A percentile compares a stretch with the other conserved stretches of the same genome.
Conservation (phyloP, 2,329 filamentous ascomycete species). For the Apiospora aurea region DNA sequence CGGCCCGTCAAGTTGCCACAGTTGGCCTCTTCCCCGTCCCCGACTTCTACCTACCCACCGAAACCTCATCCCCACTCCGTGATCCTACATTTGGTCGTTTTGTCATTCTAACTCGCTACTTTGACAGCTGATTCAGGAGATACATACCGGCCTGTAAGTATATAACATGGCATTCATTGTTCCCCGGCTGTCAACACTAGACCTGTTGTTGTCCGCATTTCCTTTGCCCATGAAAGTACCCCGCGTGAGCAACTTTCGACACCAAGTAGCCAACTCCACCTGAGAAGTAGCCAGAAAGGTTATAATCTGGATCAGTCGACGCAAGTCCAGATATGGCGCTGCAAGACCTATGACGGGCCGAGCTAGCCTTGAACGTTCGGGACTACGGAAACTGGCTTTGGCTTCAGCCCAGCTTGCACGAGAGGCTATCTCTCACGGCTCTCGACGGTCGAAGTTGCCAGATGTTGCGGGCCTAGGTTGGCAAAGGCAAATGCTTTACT, state of each 20-base stretch:
- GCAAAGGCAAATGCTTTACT: not conserved
- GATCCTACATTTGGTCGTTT: conserved; percentile 29
- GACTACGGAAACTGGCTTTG: conserved; percentile 16
- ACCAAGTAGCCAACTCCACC: conserved; percentile 21
- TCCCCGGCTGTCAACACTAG: not conserved
- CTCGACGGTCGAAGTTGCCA: not conserved
- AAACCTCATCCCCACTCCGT: conserved; percentile 32
- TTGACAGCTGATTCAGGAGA: conserved; percentile 48
- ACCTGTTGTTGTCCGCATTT: conserved; percentile 26
- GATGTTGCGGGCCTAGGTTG: not conserved
- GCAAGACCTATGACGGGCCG: conserved; percentile 10
- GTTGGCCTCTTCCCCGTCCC: conserved; percentile 5
- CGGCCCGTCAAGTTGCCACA: conserved; percentile 17
- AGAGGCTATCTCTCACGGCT: not conserved
- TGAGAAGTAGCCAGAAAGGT: conserved; percentile 18
- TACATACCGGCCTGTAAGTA: conserved; percentile 63
- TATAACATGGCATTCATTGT: not conserved
- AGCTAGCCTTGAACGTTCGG: conserved; percentile 12
- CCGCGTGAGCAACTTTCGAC: conserved; percentile 21
- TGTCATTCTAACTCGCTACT: conserved; percentile 31
- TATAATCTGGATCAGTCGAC: conserved; percentile 21
- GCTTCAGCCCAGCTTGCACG: conserved; percentile 1
- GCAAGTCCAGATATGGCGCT: conserved; percentile 7
- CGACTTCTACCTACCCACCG: conserved; percentile 19
- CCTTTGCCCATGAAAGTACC: conserved; percentile 18